Percentiles rank a stretch among this genome's conserved stretches.
Conservation (phyloP, 2,329 filamentous ascomycete genomes). For the Aspergillus unguis region DNA sequence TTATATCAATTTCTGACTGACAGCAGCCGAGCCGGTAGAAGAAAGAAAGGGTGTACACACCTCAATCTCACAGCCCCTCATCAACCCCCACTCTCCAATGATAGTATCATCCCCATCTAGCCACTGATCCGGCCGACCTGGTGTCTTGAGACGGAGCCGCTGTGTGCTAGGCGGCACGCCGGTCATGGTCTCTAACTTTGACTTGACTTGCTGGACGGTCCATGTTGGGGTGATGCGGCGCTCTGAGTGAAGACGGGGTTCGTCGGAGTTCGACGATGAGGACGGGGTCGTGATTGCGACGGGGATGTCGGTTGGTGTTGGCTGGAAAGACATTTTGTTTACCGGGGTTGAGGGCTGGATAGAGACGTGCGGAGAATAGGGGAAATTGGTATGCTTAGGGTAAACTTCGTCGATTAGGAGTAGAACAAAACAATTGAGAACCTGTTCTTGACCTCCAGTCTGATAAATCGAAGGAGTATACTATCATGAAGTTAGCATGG, state of each 20-base stretch:
- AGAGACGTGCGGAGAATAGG: no score
- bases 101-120: constrained; percentile 68
- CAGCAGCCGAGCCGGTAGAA: no score
- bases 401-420: no score
- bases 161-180: constrained; percentile 82
- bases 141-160: constrained; percentile 67
- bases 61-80: constrained; percentile 44
- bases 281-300: constrained; percentile 38
- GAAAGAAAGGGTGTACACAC: constrained; percentile 20
- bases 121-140: constrained; percentile 58
- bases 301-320: constrained; percentile 38
- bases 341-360: neutral
- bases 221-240: constrained; percentile 89
- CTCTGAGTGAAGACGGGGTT: constrained; percentile 63
- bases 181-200: constrained; percentile 87
- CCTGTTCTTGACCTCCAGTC: no score
- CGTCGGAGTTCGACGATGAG: constrained; percentile 12
- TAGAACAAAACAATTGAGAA: no score
- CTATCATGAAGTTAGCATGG: no score
- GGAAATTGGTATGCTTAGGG: no score
- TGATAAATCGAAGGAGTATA: no score
- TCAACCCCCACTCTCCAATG: constrained; percentile 50
- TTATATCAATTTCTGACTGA: neutral
- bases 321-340: constrained; percentile 34
- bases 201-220: constrained; percentile 79